Evolutionary conservation across 2,329 filamentous ascomycete genomes (phyloP), one percentile per base, ranked within the genome.

Genomic region (Sarocladiaceae sp.): DNA sequence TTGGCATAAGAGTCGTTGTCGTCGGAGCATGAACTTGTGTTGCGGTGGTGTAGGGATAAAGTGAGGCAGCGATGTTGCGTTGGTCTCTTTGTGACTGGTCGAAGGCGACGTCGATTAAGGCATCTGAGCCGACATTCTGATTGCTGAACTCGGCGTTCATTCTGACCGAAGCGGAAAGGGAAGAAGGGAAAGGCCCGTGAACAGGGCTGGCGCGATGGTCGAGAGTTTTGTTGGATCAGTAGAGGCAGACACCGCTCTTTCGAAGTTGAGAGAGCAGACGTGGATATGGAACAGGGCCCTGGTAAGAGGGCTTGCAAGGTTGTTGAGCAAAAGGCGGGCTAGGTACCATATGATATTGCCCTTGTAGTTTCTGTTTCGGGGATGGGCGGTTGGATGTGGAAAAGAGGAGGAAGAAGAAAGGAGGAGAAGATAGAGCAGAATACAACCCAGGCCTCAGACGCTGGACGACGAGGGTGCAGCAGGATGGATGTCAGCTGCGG

Each of bases 101-200:
- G 70, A 77, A 84, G 60, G 71, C 76, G 64, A 84, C 73, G 64
- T 84, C 81, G 64, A 85, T 65, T 64, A 85, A 75, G 65, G 74
- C 78, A 67, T 84, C 80, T 68, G 75, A 76, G 64, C 69, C 66
- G 69, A 74, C 75, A 65, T 73, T 72, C 66, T 71, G 64, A 69
- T 78, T 78, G 33, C 20, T 50, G 72, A 80, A 85, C 65, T 84
- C 78, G 73, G 79, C 77, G 70, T 76, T 78, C 82, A 75, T 73
- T 64, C 65, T 73, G 66, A 64, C 22, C 37, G 62, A 61, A 65
- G 58, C 57, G 59, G 63, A 60, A 60, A 62, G 59, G 62, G 57
- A 66, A 60, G 59, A 57, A 53, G 17, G 44, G 44, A 17, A 48
- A 48, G 33, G 44, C 26, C 44, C 44, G 44, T 22, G 47, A 25